These are phyloP conservation scores for Talaromyces thailandensis DNA, from an alignment of 495 filamentous ascomycete species.

Conservation along the genomic window DNA sequence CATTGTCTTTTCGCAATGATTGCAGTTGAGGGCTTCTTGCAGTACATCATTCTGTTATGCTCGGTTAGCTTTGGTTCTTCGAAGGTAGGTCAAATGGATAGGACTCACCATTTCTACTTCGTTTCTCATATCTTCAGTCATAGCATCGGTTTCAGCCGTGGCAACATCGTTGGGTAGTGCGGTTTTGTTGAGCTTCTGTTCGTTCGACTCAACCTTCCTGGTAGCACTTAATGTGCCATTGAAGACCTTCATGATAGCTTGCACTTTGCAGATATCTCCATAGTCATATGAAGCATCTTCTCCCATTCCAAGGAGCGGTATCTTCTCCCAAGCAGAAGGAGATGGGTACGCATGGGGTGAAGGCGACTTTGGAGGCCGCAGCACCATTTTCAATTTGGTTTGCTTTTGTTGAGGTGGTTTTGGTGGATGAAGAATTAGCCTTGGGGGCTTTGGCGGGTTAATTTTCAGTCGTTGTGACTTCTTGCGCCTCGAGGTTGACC, in stretches of 20 bases:
- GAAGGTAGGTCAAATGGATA: not conserved
- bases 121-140: not conserved
- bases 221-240: slow-evolving; percentile 1
- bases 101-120: slow-evolving; percentile 9
- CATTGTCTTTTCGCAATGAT: slow-evolving; percentile 13
- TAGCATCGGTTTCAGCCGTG: not conserved
- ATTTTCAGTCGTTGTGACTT: not conserved
- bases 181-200: not conserved
- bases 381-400: not conserved
- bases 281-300: slow-evolving; percentile 2
- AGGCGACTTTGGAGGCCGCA: not conserved
- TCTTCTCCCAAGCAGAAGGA: not conserved
- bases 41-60: slow-evolving; percentile 10
- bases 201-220: not conserved
- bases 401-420: slow-evolving; percentile 2
- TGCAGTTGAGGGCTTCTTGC: slow-evolving; percentile 25
- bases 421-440: slow-evolving; percentile 1
- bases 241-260: slow-evolving; percentile 4
- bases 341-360: not conserved
- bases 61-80: not conserved
- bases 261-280: slow-evolving; percentile 3
- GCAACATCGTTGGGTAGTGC: not conserved
- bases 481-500: slow-evolving; percentile 3
- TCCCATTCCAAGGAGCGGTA: slow-evolving; percentile 2
- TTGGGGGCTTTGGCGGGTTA: not conserved